Base-by-base conservation (phyloP, 768 basidiomycete genomes). In the Aureoboletus auriporus region DNA sequence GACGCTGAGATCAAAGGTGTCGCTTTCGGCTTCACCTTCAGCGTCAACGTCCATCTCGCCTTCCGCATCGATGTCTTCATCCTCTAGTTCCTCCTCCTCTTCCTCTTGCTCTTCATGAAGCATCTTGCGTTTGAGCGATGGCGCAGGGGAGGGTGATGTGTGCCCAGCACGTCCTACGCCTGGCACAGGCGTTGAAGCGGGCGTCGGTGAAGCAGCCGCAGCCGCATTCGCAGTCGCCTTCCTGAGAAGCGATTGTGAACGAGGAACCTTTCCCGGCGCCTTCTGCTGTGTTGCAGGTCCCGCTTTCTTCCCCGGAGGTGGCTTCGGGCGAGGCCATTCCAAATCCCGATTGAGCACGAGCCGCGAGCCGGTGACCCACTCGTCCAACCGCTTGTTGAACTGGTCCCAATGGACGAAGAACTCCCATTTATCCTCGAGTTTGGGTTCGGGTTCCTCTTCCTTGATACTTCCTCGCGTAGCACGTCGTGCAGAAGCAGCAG, bases 371-470 rank as follows among this genome's bases (percentile, higher is more conserved):
- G 87, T 72, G 20, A 99, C 86, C 96, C 96, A 99, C 46, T 96
- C 96, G 64, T 99, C 96, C 35, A 98, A 75, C 53, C 96, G 93
- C 68, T 99, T 99, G 75, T 99, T 99, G 78, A 97, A 98, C 55
- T 91, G 83, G 59, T 97, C 93, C 86, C 95, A 99, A 63, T 99
- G 96, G 16, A 98, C 92, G 62, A 98, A 99, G 74, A 84, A 98
- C 67, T 98, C 94, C 67, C 82, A 79, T 58, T 87, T 84, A 65
- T 93, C 90, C 60, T 86, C 85, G 8, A 81, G 78, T 49, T 78
- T 78, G 34, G 72, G 56, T 17, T 77, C 75, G 38, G 79, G 75
- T 42, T 77, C 74, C 44, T 77, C 74, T 53, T 74, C 73, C 35
- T 70, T 70, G 50, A 69, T 59, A 42, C 62, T 56, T 33, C 68